A percentile compares a stretch with the other conserved stretches of the same genome.
phyloP scores from a whole-genome alignment of 257 asterid genomes.

The Penstemon davidsonii region DNA sequence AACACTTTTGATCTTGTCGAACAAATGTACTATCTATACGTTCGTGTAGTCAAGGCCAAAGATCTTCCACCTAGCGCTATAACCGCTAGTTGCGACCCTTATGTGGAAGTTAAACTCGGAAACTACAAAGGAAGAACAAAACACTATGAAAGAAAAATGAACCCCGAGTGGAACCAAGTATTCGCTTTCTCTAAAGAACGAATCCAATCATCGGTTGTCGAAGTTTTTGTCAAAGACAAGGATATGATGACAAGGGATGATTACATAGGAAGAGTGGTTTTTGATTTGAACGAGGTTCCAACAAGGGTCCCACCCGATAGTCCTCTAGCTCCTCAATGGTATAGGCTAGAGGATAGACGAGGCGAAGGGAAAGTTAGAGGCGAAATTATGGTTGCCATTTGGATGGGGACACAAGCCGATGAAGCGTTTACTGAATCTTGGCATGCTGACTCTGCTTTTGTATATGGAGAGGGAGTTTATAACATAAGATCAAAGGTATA shows the following conservation, averaged over 20 bases:
- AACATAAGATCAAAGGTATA: constrained; percentile 34
- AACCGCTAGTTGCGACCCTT: constrained; percentile 16
- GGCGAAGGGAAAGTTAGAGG: constrained; percentile 26
- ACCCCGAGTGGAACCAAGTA: constrained; percentile 38
- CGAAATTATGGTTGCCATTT: constrained; percentile 31
- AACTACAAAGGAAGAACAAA: constrained; percentile 25
- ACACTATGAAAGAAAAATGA: constrained; percentile 26
- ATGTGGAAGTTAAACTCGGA: constrained; percentile 28
- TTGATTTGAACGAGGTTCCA: constrained; percentile 32
- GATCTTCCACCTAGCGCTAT: constrained; percentile 19
- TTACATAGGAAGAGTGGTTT: constrained; percentile 25
- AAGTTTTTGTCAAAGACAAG: constrained; percentile 27
- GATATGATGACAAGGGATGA: constrained; percentile 30
- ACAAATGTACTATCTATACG: constrained; percentile 28
- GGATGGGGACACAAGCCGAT: constrained; percentile 41
- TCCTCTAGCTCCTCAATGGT: constrained; percentile 37
- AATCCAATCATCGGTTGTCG: constrained; percentile 29
- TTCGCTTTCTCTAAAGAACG: constrained; percentile 36
- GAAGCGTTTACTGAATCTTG: constrained; percentile 37
- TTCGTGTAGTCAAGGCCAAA: constrained; percentile 27
- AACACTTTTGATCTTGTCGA: constrained; percentile 28
- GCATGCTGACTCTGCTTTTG: constrained; percentile 32
- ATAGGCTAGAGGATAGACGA: constrained; percentile 30
- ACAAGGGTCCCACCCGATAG: constrained; percentile 36
- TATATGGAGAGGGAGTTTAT: constrained; percentile 30